Conservation (phyloP, 2,329 filamentous ascomycete species). For the Trichoderma citrinoviride region DNA sequence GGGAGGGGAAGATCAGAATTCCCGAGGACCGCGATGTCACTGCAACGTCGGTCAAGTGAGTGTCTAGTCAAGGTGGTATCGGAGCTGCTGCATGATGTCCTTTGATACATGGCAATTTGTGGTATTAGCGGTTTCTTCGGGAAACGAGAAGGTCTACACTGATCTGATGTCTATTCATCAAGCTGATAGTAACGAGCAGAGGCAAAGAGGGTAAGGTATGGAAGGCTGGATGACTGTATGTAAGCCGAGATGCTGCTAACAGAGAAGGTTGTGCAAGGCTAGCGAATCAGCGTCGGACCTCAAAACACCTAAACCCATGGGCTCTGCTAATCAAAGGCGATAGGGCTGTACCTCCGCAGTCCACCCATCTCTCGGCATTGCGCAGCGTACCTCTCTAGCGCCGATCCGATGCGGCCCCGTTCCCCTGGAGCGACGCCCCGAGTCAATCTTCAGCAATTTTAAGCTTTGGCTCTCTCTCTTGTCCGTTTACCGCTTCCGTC, state of each 20-base stretch:
- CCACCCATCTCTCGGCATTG: not conserved
- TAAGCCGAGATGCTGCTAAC: not conserved
- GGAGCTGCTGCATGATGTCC: no score
- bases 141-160: no score
- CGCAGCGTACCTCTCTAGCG: constrained; percentile 2
- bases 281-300: not conserved
- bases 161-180: no score
- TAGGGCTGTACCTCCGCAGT: not conserved
- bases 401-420: not conserved
- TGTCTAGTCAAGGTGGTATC: no score
- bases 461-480: not conserved
- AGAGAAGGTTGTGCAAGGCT: not conserved
- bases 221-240: not conserved
- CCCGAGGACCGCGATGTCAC: not conserved
- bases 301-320: not conserved
- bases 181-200: not conserved
- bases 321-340: not conserved
- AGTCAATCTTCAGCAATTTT: constrained; percentile 5
- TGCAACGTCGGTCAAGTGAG: no score
- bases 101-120: no score
- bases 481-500: not conserved
- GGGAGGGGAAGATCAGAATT: not conserved
- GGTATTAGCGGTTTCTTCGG: no score
- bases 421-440: constrained; percentile 11
- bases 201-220: not conserved